Conservation (phyloP, 129 eudicot genomes). For the Erigeron canadensis region DNA sequence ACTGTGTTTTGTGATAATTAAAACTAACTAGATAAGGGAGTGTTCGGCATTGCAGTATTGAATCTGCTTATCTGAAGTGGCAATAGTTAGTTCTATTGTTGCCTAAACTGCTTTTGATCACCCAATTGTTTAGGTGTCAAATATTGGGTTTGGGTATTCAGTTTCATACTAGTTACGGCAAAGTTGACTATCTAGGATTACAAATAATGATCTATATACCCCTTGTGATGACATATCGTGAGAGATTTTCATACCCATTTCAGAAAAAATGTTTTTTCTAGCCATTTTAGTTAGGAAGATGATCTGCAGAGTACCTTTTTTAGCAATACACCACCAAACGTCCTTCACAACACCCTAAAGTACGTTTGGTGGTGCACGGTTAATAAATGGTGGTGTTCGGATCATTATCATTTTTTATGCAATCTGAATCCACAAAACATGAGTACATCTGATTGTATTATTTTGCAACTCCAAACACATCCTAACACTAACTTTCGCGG, state of each 20-base stretch:
- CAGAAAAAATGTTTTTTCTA: background rate
- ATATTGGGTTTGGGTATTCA: background rate
- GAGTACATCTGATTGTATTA: background rate
- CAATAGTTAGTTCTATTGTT: background rate
- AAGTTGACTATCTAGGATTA: background rate
- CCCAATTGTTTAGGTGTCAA: background rate
- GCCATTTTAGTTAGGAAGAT: too few species aligned
- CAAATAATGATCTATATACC: background rate
- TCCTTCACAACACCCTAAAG: too few species aligned
- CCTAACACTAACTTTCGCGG: background rate
- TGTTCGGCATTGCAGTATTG: background rate
- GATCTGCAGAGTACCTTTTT: too few species aligned
- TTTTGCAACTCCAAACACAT: background rate
- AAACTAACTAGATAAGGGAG: background rate
- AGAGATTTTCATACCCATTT: background rate
- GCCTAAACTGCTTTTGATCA: conserved; percentile 1
- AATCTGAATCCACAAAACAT: background rate
- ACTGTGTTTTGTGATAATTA: conserved; percentile 16
- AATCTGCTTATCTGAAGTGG: background rate
- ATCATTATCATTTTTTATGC: background rate
- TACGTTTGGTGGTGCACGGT: too few species aligned
- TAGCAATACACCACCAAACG: too few species aligned
- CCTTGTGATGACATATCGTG: background rate
- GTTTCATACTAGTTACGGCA: conserved; percentile 4
- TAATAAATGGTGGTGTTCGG: too few species aligned